These are phyloP conservation scores for Gyromitra esculenta DNA, from an alignment of 2,329 filamentous ascomycete genomes.

Conservation along the genomic window DNA sequence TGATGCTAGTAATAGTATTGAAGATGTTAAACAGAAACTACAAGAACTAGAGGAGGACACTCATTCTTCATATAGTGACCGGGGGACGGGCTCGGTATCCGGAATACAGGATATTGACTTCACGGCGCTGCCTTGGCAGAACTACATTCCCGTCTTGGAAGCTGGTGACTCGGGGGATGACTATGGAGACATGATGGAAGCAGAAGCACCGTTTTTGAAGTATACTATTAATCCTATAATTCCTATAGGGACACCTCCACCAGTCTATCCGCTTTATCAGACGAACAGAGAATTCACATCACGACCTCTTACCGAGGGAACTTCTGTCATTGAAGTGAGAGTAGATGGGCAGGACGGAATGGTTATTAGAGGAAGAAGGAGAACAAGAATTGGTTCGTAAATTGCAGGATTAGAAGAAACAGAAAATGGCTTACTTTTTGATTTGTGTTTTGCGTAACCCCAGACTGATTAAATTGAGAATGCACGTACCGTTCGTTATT, in stretches of 20 bases:
- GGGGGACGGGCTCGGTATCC: constrained; percentile 2
- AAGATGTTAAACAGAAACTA: background rate
- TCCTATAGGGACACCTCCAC: constrained; percentile 5
- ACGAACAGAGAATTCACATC: constrained; percentile 1
- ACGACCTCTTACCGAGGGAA: background rate
- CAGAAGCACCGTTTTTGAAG: constrained; percentile 27
- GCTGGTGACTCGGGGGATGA: constrained; percentile 6
- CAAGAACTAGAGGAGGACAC: constrained; percentile 8
- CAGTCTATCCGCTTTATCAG: constrained; percentile 17
- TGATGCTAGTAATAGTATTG: background rate
- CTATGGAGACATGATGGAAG: constrained; percentile 19
- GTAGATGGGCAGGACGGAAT: constrained; percentile 19
- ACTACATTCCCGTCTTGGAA: constrained; percentile 16
- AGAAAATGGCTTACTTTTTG: background rate
- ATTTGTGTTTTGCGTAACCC: background rate
- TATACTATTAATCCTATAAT: constrained; percentile 29
- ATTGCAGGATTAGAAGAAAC: constrained; percentile 2
- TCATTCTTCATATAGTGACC: constrained; percentile 16
- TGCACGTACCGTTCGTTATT: constrained; percentile 20
- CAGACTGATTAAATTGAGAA: constrained; percentile 6
- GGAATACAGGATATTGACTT: constrained; percentile 6
- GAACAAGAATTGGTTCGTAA: constrained; percentile 18
- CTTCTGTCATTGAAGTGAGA: constrained; percentile 13
- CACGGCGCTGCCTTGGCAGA: constrained; percentile 20
- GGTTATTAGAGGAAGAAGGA: constrained; percentile 30